A percentile compares a stretch with the other conserved stretches of the same genome.
Evolutionary conservation across 306 rosid species (phyloP).

Genomic region (Trichosanthes cucumerina): DNA sequence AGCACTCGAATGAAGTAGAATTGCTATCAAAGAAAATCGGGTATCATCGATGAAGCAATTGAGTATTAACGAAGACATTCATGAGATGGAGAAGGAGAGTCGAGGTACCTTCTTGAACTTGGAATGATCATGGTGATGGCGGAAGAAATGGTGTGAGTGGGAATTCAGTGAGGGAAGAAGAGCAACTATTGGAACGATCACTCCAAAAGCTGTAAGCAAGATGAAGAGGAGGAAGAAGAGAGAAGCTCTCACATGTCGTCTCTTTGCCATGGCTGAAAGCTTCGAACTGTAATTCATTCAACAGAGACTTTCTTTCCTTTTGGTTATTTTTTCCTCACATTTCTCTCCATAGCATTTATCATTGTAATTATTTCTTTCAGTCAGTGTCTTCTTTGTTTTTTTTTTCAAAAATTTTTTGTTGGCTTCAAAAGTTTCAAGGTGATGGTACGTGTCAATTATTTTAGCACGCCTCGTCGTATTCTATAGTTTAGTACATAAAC

Average conservation of each 20-base stretch:
- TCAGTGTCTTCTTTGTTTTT: too few species aligned
- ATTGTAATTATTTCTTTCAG: too few species aligned
- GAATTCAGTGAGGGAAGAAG: slow-evolving; percentile 40
- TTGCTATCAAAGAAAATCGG: not conserved
- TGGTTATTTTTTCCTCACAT: not conserved
- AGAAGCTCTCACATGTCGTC: slow-evolving; percentile 23
- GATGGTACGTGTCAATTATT: too few species aligned
- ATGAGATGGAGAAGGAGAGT: slow-evolving; percentile 5
- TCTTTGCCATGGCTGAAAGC: slow-evolving; percentile 44
- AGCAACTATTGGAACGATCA: slow-evolving; percentile 49
- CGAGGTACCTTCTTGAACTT: slow-evolving; percentile 23
- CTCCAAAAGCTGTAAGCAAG: slow-evolving; percentile 25
- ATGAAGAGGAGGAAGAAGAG: slow-evolving; percentile 36
- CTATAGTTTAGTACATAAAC: too few species aligned
- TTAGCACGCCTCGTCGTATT: too few species aligned
- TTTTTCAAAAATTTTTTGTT: too few species aligned
- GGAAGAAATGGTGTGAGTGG: slow-evolving; percentile 10
- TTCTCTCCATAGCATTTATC: too few species aligned
- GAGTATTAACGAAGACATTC: not conserved
- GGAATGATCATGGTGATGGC: slow-evolving; percentile 18
- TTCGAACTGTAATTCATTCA: slow-evolving; percentile 18
- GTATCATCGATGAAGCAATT: not conserved
- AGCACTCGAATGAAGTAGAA: not conserved
- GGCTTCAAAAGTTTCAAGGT: too few species aligned
- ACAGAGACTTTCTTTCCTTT: not conserved